Base-by-base conservation (phyloP, 2,329 filamentous ascomycete species). In the Nemania diffusa region DNA sequence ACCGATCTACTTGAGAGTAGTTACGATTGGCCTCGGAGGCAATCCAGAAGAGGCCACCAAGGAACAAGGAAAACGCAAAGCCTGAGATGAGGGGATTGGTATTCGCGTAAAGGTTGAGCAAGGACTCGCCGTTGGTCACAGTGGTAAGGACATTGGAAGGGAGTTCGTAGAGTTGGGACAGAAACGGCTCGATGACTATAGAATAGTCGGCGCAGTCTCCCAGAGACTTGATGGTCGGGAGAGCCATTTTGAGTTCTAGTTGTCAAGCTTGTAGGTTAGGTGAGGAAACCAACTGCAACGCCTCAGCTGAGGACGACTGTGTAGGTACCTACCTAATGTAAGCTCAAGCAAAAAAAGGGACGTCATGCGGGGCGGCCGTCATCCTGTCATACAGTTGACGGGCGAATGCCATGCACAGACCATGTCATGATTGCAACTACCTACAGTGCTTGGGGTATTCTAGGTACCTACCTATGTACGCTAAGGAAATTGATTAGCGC, bases 1-100 rank as follows among this genome's bases (percentile, higher is more conserved):
- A 82, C 56, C 96, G 89, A 79, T 99, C 96, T 48, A 99, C 91
- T 81, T 99, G 96, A n/a, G 94, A 97, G 79, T 94, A 97, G 80
- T 99, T 99, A 75, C 87, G 88, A 81, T 97, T 98, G 81, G 93
- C 81, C 79, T 98, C 95, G 0, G 94, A 92, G 5, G 89, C 83
- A 34, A 95, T 76, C 26, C 97, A 82, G 74, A 97, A 92, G 29
- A 96, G 75, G 5, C 86, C 85, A 1, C 89, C 89, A n/a, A 97
- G 79, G 46, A 89, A 84, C 20, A 97, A 73, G 2, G 92, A 91
- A 60, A 92, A 87, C 0, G 88, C 90, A 70, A 97, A 85, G 2
- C 88, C 92, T 0, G 88, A 90, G 29, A 97, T 85, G 48, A 97
- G 83, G 0, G 96, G 96, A 77, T 99, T 98, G 20, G 95, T 98